Base-by-base conservation (phyloP, 345 rosid genomes). In the thale cress (Arabidopsis thaliana) region DNA sequence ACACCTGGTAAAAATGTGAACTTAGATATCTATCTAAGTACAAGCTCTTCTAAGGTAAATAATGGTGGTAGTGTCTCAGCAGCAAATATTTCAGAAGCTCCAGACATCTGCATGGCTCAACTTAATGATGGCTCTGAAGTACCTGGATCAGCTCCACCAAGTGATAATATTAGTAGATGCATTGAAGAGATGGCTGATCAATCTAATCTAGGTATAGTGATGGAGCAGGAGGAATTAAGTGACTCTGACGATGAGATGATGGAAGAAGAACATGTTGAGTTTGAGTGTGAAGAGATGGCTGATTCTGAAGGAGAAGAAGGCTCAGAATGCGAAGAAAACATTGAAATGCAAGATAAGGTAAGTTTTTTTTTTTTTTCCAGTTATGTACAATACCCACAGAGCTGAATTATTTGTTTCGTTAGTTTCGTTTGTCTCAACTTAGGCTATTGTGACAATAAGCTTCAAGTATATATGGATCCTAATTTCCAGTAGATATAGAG, bases 211-310 rank as follows among this genome's bases (percentile, higher is more conserved):
- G 99, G 78, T 67, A 92, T 95, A 80, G 89, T 95, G 79, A 95
- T 95, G 98, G 99, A 95, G 78, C 94, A 90, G 74, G 99, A 95
- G 83, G 98, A 95, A 84, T 83, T 95, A 78, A 95, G 98, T 64
- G 98, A 91, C 79, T 91, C 98, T 42, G 97, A 90, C 25, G 99
- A 95, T 78, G 97, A 90, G 24, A 69, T 78, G 51, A 41, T 73
- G 60, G 81, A 78, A 73, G 98, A 89, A 84, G 97, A 95, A 77
- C 79, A 92, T 80, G 97, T 95, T 9, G 97, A 92, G 83, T 95
- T 95, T 84, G 99, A 95, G 81, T 82, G 98, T 38, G 99, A 95
- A 86, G 99, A 95, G 82, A 95, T 95, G 97, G 84, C 83, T 67
- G 99, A 95, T 87, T 95, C 98, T 78, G 99, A 92, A 78, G 97